Evolutionary conservation across 495 filamentous ascomycete genomes (phyloP).

Genomic region (Ascodesmis nigricans): DNA sequence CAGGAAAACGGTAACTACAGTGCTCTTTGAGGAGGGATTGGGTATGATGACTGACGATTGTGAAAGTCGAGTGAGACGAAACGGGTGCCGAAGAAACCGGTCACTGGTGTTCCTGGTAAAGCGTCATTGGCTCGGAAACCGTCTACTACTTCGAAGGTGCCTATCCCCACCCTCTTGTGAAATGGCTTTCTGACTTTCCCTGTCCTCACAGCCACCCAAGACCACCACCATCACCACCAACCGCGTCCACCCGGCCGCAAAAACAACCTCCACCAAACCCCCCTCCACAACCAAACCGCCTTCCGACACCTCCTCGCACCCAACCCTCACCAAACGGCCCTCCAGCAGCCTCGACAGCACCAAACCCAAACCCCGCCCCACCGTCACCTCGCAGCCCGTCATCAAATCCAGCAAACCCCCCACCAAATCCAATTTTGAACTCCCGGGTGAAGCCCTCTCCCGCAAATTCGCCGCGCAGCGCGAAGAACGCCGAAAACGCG

Average conservation of each 20-base stretch:
- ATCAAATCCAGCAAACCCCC: constrained; percentile 37
- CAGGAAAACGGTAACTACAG: no score
- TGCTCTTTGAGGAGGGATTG: no score
- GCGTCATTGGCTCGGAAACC: no score
- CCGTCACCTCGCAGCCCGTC: no score
- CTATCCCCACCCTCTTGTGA: no score
- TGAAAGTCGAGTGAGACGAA: no score
- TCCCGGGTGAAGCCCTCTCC: constrained; percentile 52
- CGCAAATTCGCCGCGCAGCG: constrained; percentile 42
- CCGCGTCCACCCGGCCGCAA: background rate
- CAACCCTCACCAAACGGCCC: constrained; percentile 1
- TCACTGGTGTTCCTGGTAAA: no score
- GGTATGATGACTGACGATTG: no score
- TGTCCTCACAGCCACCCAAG: background rate
- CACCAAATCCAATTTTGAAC: constrained; percentile 42
- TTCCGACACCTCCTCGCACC: background rate
- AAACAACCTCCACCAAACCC: background rate
- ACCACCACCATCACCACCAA: background rate
- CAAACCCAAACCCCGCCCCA: constrained; percentile 12
- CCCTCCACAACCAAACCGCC: background rate
- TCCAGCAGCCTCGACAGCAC: background rate
- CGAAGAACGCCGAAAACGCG: constrained; percentile 38
- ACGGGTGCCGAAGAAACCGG: no score
- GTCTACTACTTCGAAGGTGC: no score
- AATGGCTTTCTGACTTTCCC: no score